A percentile compares a stretch with the other conserved stretches of the same genome.
Evolutionary conservation across 2,329 filamentous ascomycete genomes (phyloP).

Genomic region (Domatiomyces globalis): DNA sequence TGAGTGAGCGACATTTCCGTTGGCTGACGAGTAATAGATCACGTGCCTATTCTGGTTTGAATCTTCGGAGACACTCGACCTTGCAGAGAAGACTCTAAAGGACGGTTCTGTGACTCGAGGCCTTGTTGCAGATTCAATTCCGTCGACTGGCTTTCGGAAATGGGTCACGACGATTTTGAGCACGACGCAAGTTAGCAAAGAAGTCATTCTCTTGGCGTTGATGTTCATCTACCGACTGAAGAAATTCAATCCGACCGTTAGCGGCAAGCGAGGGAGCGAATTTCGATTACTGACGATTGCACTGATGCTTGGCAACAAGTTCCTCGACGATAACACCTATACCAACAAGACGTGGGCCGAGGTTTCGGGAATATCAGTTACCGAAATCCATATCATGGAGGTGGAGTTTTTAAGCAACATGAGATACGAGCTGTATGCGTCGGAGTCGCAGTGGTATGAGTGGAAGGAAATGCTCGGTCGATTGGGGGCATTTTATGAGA

Average conservation of each 20-base stretch:
- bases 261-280: conserved; percentile 84
- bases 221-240: conserved; percentile 90
- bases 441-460: conserved; percentile 68
- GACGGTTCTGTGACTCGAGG: conserved; percentile 39
- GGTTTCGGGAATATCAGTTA: conserved; percentile 83
- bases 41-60: conserved; percentile 98
- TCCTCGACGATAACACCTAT: conserved; percentile 96
- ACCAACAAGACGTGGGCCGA: conserved; percentile 99
- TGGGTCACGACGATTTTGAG: conserved; percentile 85
- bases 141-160: conserved; percentile 69
- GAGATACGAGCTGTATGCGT: conserved; percentile 82
- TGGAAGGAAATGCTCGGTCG: conserved; percentile 75
- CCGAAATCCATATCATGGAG: conserved; percentile 97
- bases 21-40: conserved; percentile 42
- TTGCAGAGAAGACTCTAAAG: conserved; percentile 41
- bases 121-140: conserved; percentile 58
- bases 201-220: conserved; percentile 79
- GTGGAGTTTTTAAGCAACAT: conserved; percentile 99
- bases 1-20: conserved; percentile 34
- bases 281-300: conserved; percentile 86
- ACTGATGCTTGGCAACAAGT: conserved; percentile 96
- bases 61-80: conserved; percentile 61
- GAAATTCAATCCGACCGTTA: conserved; percentile 73
- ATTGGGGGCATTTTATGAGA: conserved; percentile 72
- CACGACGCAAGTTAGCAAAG: conserved; percentile 91